Base-by-base conservation (phyloP, 2,329 filamentous ascomycete genomes). In the Trichoderma koningii region DNA sequence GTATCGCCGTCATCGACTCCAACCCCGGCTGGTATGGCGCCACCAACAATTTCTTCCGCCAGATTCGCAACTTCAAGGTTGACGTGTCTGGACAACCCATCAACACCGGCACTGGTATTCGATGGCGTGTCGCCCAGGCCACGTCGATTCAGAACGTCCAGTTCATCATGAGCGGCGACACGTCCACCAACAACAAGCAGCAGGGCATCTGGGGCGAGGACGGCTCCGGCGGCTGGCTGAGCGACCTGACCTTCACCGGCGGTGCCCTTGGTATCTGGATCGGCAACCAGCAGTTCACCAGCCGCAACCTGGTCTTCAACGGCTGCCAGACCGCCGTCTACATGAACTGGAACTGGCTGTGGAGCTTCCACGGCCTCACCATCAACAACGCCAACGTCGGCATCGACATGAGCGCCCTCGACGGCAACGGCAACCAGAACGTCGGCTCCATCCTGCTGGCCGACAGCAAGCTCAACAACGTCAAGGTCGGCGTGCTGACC, bases 341-440 rank as follows among this genome's bases (percentile, higher is more conserved):
- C 79, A 90, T 95, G 87, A 93, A 93, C 81, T 96, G 92, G 92
- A 91, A 94, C 80, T 96, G 92, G 92, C 82, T 87, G 19, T 96
- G 90, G 89, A 87, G 89, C 51, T 86, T 95, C 78, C 92, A 94
- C 74, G 89, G 86, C 42, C 70, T 96, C 44, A 83, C 79, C 52
- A 91, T 96, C 77, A 87, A 92, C 75, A 87, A 89, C 74, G 91
- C 89, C 74, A 79, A 81, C n/a, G 78, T 93, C 45, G 92, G 91
- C 63, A 80, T 96, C 68, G 90, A 96, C 77, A 92, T 96, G 87
- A 85, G 89, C 61, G 85, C 84, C 55, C 2, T 21, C 14, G 50
- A 52, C 30, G 85, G 82, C 28, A 75, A 80, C 38, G 79, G 82
- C n/a, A 70, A 73, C 70, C 90, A 95, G 79, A 89, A 87, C 12